Base-by-base conservation (phyloP, 306 rosid genomes). In the Hippophae rhamnoides region DNA sequence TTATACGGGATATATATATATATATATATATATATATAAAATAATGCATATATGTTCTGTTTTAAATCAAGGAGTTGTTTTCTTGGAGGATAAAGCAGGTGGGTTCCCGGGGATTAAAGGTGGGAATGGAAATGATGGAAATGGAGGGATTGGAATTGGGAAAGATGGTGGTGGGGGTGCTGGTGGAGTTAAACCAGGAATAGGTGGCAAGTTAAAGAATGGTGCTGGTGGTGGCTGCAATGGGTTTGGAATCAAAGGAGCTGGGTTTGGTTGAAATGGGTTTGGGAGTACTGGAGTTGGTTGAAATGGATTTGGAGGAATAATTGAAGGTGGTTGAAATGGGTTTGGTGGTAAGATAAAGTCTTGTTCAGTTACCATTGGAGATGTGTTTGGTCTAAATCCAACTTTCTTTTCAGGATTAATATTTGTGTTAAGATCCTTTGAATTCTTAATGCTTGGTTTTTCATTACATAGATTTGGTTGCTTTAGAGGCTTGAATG, bases 401-500 rank as follows among this genome's bases (percentile, higher is more conserved):
- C 57, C 26, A 59, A 60, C 31, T 44, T 57, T 41, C 55, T 73
- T 11, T 31, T 31, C 26, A 31, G 38, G 3, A 31, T 31, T 31
- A 31, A 31, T 31, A 31, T 31, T 31, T 31, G 63, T 54, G 53
- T 44, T 38, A 46, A 52, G 31, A n/a, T 56, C 47, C 47, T 77
- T 67, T 62, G 76, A 60, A 48, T 74, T 68, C 40, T 51, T 64
- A 62, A 69, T 27, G 62, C 73, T 53, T 14, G 78, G 74, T 41
- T 84, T 85, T 47, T 85, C 73, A 62, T 60, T 69, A 58, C 99
- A 86, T 1, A 80, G 65, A 14, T 60, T 61, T 43, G 99, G 94
- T 52, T 65, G 84, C 10, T 72, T 66, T 4, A 44, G 45, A 3
- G 98, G 98, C 68, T 80, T 84, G 83, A 92, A 92, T 54, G 95